phyloP scores from a whole-genome alignment of 225 moss, liverwort and hornwort genomes.

The Antitrichia curtipendula region DNA sequence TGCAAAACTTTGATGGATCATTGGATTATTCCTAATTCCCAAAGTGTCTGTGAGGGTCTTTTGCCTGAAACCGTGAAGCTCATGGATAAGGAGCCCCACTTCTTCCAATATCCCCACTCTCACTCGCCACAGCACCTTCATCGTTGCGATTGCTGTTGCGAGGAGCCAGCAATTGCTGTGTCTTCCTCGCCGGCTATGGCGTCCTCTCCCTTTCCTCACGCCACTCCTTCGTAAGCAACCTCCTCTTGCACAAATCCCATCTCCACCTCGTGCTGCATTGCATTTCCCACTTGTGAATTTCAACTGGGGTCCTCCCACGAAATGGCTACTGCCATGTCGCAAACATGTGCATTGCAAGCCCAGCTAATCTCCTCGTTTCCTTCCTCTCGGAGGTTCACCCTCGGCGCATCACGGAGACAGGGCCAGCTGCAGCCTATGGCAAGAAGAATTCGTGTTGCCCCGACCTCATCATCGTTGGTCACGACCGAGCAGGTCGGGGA shows the following conservation, averaged over 20 bases:
- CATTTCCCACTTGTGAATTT: neutral
- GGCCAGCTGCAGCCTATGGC: neutral
- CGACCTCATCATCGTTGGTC: neutral
- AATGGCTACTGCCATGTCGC: neutral
- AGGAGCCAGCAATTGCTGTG: neutral
- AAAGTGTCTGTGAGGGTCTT: too few relatives aligned
- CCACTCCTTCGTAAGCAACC: neutral
- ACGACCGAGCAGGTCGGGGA: conserved; percentile 34
- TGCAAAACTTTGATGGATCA: too few relatives aligned
- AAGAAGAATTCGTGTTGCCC: neutral
- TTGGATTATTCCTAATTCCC: too few relatives aligned
- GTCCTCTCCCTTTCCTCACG: neutral
- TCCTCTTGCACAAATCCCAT: too few relatives aligned
- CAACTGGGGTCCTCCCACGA: neutral
- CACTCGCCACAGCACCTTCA: neutral
- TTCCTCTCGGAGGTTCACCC: neutral
- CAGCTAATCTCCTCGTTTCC: neutral
- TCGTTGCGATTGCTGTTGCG: neutral
- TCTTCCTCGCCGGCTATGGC: neutral
- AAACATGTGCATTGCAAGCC: neutral
- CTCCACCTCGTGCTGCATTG: neutral
- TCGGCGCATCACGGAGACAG: neutral
- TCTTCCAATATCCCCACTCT: too few relatives aligned
- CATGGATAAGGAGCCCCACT: neutral
- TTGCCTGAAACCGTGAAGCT: neutral